These are phyloP conservation scores for Colletotrichum sublineola DNA, from an alignment of 2,329 filamentous ascomycete species.

Conservation along the genomic window DNA sequence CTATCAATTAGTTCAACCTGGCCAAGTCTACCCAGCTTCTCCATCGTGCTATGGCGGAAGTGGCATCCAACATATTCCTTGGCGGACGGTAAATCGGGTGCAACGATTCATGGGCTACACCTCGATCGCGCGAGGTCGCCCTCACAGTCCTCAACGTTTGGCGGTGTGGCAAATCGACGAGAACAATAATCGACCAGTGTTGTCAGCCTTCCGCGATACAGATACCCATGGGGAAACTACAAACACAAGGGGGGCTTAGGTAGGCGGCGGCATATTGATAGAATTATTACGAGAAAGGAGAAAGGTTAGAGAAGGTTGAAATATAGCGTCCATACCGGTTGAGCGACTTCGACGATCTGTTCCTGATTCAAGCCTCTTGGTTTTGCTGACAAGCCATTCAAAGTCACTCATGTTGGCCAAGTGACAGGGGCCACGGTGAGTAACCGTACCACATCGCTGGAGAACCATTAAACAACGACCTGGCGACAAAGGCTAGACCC, in stretches of 20 bases:
- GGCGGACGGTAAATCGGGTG: not conserved
- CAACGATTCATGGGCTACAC: slow-evolving; percentile 21
- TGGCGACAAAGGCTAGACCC: slow-evolving; percentile 38
- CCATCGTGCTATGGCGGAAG: not conserved
- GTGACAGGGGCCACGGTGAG: slow-evolving; percentile 30
- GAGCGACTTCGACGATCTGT: slow-evolving; percentile 33
- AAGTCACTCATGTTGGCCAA: slow-evolving; percentile 12
- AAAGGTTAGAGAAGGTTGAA: slow-evolving; percentile 10
- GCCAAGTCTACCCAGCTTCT: slow-evolving; percentile 3
- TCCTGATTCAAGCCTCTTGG: slow-evolving; percentile 34
- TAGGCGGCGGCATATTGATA: slow-evolving; percentile 14
- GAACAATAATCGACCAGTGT: not conserved
- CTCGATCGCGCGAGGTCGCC: slow-evolving; percentile 5
- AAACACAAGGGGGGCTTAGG: slow-evolving; percentile 5
- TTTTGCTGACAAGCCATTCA: slow-evolving; percentile 19
- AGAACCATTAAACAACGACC: slow-evolving; percentile 26
- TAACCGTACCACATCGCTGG: slow-evolving; percentile 36
- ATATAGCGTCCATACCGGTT: slow-evolving; percentile 34
- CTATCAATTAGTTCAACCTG: not conserved
- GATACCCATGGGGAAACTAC: slow-evolving; percentile 7
- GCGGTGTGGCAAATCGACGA: slow-evolving; percentile 25
- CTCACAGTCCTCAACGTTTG: not conserved
- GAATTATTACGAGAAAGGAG: not conserved
- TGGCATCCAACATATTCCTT: not conserved
- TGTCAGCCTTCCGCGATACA: slow-evolving; percentile 6